Percentiles rank a stretch among this genome's conserved stretches.
phyloP scores from a whole-genome alignment of 1,284 basidiomycete genomes.

The Cystobasidiaceae sp. region DNA sequence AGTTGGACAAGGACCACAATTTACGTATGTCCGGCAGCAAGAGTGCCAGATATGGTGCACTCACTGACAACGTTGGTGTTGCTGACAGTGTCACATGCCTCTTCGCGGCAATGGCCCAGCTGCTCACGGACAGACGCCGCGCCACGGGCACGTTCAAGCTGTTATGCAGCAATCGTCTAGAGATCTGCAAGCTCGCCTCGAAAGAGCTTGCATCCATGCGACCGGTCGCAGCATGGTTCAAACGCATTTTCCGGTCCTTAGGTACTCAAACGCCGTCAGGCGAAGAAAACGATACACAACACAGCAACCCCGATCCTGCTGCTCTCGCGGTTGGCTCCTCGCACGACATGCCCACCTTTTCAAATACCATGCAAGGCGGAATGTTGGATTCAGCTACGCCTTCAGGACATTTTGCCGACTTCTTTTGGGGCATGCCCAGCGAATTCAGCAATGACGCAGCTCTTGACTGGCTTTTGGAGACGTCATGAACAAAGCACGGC shows the following conservation, averaged over 20 bases:
- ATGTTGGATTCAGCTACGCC: not conserved
- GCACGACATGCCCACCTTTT: not conserved
- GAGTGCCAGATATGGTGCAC: not conserved
- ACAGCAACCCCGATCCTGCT: not conserved
- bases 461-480: conserved; percentile 1
- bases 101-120: conserved; percentile 8
- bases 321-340: not conserved
- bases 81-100: not conserved
- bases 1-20: conserved; percentile 5
- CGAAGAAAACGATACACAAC: not conserved
- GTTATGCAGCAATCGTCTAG: not conserved
- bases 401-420: conserved; percentile 1
- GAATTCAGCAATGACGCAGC: not conserved
- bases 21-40: not conserved
- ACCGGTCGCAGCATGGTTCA: conserved; percentile 8
- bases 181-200: not conserved
- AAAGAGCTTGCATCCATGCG: not conserved
- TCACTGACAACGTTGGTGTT: too few relatives aligned
- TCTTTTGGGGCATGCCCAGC: not conserved
- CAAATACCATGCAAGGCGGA: not conserved
- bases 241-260: not conserved
- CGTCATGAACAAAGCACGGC: not conserved
- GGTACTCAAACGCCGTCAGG: not conserved
- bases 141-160: not conserved
- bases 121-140: not conserved